Evolutionary conservation across 2,329 filamentous ascomycete genomes (phyloP).

Genomic region (Colletotrichum graminicola): DNA sequence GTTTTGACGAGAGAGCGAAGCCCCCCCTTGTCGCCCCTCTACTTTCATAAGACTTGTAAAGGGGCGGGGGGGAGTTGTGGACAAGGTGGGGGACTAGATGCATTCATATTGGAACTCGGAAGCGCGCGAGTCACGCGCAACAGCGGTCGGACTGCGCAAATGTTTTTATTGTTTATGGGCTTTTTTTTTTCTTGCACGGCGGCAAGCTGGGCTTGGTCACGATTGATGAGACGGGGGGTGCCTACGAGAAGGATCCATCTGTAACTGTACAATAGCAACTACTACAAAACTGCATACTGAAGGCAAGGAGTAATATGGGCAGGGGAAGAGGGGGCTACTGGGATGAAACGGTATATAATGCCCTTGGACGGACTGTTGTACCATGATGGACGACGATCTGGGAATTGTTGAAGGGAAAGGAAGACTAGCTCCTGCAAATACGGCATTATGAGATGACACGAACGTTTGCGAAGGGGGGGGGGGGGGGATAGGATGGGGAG

Average conservation of each 20-base stretch:
- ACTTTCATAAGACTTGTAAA: conserved; percentile 2
- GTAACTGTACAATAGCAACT: conserved; percentile 41
- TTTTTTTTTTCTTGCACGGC: conserved; percentile 21
- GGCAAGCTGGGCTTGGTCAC: conserved; percentile 35
- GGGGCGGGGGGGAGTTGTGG: too few relatives aligned
- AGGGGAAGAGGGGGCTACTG: not conserved
- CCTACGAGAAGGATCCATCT: conserved; percentile 12
- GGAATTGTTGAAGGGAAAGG: not conserved
- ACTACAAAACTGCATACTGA: conserved; percentile 32
- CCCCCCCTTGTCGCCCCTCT: not conserved
- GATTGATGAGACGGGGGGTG: conserved; percentile 31
- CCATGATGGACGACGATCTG: conserved; percentile 13
- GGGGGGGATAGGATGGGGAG: not conserved
- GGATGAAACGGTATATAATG: not conserved
- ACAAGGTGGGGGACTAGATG: conserved; percentile 3
- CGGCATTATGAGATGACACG: conserved; percentile 15
- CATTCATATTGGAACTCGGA: conserved; percentile 5
- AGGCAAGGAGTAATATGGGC: conserved; percentile 28
- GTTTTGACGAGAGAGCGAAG: conserved; percentile 60
- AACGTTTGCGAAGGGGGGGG: not conserved
- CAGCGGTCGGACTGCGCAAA: conserved; percentile 22
- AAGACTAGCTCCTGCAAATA: conserved; percentile 6
- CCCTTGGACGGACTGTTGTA: conserved; percentile 11
- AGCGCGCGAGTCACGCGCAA: conserved; percentile 36
- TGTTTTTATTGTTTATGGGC: conserved; percentile 10